phyloP scores from a whole-genome alignment of 495 filamentous ascomycete species.

The Copromyces sp. region DNA sequence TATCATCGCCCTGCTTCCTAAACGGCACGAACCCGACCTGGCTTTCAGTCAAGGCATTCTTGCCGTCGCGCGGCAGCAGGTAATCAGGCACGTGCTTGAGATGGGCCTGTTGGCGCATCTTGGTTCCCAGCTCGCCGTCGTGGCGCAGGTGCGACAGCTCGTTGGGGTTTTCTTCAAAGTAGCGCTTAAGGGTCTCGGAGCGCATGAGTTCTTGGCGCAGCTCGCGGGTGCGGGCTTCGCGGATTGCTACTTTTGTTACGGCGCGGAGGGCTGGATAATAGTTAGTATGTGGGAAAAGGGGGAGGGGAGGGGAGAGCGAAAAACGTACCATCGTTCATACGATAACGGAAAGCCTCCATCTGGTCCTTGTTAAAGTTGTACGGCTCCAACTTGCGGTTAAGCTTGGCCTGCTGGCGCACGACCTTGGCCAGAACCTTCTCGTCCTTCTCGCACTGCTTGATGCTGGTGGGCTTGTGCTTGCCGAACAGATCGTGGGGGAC shows the following conservation, averaged over 20 bases:
- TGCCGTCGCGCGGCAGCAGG: conserved; percentile 71
- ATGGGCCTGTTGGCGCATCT: conserved; percentile 73
- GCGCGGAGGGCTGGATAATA: conserved; percentile 41
- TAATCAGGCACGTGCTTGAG: conserved; percentile 95
- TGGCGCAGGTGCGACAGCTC: conserved; percentile 82
- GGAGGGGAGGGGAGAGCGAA: background rate
- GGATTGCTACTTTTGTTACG: conserved; percentile 71
- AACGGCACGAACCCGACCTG: conserved; percentile 67
- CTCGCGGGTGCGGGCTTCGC: conserved; percentile 82
- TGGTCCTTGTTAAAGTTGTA: conserved; percentile 93
- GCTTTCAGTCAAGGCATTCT: conserved; percentile 49
- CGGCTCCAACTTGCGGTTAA: conserved; percentile 67
- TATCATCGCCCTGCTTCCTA: conserved; percentile 45
- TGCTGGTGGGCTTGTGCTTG: conserved; percentile 80
- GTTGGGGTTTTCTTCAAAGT: conserved; percentile 94
- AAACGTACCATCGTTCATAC: conserved; percentile 69
- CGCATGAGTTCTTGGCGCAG: conserved; percentile 81
- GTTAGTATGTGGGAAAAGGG: background rate
- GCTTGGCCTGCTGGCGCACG: conserved; percentile 56
- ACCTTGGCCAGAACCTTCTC: conserved; percentile 72
- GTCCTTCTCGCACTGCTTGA: conserved; percentile 64
- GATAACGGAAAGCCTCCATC: conserved; percentile 87
- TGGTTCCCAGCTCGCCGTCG: conserved; percentile 68
- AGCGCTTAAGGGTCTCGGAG: conserved; percentile 84
- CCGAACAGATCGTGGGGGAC: conserved; percentile 68